Conservation (phyloP, 192 early-diverging fungal species). For the Coemansia sp. region DNA sequence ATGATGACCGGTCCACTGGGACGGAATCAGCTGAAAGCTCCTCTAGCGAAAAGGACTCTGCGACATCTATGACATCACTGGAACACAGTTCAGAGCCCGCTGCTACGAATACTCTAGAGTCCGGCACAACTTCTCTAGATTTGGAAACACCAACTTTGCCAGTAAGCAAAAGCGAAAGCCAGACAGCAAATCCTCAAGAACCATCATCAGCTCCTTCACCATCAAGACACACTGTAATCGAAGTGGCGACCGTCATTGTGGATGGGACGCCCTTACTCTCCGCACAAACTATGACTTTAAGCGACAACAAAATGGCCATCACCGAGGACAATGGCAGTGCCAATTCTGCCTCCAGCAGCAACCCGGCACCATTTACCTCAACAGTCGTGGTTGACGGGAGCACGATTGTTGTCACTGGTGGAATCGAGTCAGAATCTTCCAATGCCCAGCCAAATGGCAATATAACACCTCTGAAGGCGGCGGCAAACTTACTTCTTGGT, state of each 20-base stretch:
- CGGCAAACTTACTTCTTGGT: background rate
- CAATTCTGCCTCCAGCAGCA: background rate
- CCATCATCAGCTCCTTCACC: background rate
- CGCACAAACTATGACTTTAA: constrained; percentile 17
- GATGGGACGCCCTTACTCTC: constrained; percentile 28
- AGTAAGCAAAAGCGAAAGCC: background rate
- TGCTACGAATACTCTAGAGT: background rate
- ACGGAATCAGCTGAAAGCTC: background rate
- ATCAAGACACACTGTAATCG: constrained; percentile 35
- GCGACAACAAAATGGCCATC: background rate
- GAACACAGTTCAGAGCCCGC: background rate
- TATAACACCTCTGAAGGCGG: background rate
- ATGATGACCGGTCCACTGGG: background rate
- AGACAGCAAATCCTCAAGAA: background rate
- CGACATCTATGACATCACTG: background rate
- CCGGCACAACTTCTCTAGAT: background rate
- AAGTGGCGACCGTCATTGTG: constrained; percentile 40
- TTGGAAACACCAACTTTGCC: background rate
- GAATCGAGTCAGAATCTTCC: background rate
- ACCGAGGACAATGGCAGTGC: constrained; percentile 15
- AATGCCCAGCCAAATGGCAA: background rate
- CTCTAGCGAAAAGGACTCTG: background rate
- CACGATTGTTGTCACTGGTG: constrained; percentile 34
- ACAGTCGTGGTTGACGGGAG: constrained; percentile 42
- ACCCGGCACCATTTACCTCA: constrained; percentile 24